Evolutionary conservation across 179 eudicot species (phyloP), one percentile per base, ranked within the genome.

Genomic region (Silene vulgaris): DNA sequence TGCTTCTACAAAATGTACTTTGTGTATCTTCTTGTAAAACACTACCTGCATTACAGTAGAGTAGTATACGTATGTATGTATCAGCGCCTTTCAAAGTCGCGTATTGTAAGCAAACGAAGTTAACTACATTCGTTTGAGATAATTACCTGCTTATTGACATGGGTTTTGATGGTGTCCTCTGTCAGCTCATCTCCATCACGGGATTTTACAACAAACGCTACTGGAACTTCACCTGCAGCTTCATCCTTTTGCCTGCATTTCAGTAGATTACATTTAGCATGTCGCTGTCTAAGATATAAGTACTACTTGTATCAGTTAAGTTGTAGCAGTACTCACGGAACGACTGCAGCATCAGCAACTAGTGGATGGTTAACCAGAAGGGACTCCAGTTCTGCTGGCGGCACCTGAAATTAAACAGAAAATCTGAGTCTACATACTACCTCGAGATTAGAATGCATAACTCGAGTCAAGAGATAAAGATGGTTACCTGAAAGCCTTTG

Each of bases 361-460:
- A 81, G 79, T 6, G 90, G 85, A 82, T 91, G 95, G 35, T 81
- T 84, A 14, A 87, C 32, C 9, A 91, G 84, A 78, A 91, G 70
- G 69, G 95, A 81, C 77, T 90, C 95, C 56, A 91, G 30, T 74
- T 91, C 95, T 72, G 97, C 97, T 75, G 97, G 95, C 43, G 95
- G 87, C 28, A 90, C 97, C 91, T 91, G 89, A 45, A 45, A 45
- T 45, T 9, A 9, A 45, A 8, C 50, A 45, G 2, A 2, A 45
- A 9, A 45, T 45, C 13, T 8, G 12, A 45, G 12, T 45, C 50
- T 9, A 45, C 50, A 45, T 45, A 45, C 50, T 45, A 2, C 50
- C 50, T 45, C 13, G 13, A 45, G 50, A 3, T 45, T 45, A 45
- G 13, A 45, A 45, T 45, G 12, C 13, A 45, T 9, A 45, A 45